phyloP scores from a whole-genome alignment of 768 basidiomycete species.

The Scleroderma bovista region DNA sequence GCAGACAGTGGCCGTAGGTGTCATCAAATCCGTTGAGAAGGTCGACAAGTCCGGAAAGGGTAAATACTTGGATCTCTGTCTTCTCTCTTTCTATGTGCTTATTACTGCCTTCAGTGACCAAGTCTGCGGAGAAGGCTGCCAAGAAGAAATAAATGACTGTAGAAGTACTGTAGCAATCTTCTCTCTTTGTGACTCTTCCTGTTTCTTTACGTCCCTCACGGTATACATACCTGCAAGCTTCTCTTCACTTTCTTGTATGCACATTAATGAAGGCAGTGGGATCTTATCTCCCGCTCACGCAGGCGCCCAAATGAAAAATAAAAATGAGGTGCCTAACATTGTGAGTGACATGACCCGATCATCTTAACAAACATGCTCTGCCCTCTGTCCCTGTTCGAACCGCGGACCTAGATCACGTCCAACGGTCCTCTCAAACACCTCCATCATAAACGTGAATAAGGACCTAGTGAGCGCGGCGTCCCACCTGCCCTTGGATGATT shows the following conservation, averaged over 20 bases:
- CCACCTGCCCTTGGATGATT: constrained; percentile 90
- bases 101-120: constrained; percentile 56
- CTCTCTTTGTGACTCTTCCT: constrained; percentile 40
- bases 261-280: constrained; percentile 36
- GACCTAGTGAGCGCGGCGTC: constrained; percentile 85
- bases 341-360: background rate
- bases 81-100: background rate
- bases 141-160: constrained; percentile 94
- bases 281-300: constrained; percentile 9
- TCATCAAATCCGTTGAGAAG: constrained; percentile 98
- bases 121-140: constrained; percentile 93
- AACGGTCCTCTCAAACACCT: constrained; percentile 86
- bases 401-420: constrained; percentile 79
- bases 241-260: constrained; percentile 44
- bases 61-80: constrained; percentile 27
- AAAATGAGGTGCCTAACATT: background rate
- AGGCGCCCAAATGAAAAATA: background rate
- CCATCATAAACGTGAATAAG: constrained; percentile 83
- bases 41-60: constrained; percentile 87
- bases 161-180: constrained; percentile 60
- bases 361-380: constrained; percentile 68
- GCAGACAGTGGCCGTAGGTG: constrained; percentile 97
- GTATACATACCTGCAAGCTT: constrained; percentile 32
- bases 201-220: constrained; percentile 23
- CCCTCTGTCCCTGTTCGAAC: constrained; percentile 36